These are phyloP conservation scores for Datisca glomerata DNA, from an alignment of 306 rosid species.

Conservation along the genomic window DNA sequence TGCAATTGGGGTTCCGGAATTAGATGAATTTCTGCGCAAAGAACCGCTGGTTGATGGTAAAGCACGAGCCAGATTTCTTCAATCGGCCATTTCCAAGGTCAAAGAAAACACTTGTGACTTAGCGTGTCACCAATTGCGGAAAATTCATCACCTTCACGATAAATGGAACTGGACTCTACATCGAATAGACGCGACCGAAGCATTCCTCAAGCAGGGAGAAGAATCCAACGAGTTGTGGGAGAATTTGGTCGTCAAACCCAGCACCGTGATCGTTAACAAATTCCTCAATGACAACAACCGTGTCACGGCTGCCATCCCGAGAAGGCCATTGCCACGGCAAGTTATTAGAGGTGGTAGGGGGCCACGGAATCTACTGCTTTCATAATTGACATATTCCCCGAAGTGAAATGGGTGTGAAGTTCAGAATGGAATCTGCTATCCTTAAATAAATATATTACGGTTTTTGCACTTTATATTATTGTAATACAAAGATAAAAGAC, in stretches of 20 bases:
- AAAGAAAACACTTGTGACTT: slow-evolving; percentile 9
- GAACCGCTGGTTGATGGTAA: slow-evolving; percentile 4
- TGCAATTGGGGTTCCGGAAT: slow-evolving; percentile 14
- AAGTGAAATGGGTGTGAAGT: too few species aligned
- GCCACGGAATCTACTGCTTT: too few species aligned
- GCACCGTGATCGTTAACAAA: slow-evolving; percentile 5
- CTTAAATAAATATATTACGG: too few species aligned
- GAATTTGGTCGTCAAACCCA: not conserved
- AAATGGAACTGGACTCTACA: slow-evolving; percentile 9
- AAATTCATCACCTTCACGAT: slow-evolving; percentile 2
- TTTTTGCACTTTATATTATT: too few species aligned
- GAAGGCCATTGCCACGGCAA: too few species aligned
- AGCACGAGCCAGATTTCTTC: not conserved
- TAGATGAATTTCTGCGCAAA: slow-evolving; percentile 6
- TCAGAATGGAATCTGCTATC: too few species aligned
- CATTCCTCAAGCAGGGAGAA: not conserved
- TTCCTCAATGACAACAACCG: slow-evolving; percentile 1
- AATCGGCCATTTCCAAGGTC: slow-evolving; percentile 2
- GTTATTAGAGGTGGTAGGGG: too few species aligned
- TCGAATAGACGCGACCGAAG: slow-evolving; percentile 4
- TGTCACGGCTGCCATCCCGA: too few species aligned
- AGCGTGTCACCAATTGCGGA: slow-evolving; percentile 5
- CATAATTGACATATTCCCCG: too few species aligned
- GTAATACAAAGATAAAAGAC: too few species aligned
- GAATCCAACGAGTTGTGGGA: not conserved